Evolutionary conservation across 441 rosid genomes (phyloP), one percentile per base, ranked within the genome.

Genomic region (Sinapis alba): DNA sequence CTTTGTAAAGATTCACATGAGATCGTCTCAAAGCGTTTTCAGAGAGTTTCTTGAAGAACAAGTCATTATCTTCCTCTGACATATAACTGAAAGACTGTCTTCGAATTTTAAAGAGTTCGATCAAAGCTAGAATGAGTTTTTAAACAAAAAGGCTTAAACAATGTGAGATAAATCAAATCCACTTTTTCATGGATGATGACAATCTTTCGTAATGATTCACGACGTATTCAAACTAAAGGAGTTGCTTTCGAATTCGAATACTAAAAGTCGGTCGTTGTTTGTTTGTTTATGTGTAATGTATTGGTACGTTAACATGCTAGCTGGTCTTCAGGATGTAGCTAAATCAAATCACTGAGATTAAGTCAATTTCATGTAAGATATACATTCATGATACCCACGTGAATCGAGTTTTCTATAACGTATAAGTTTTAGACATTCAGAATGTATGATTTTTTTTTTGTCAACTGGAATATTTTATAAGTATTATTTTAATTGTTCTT

Each of bases 81-180:
- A 26, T 38, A 36, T 13, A 65, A 51, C 81, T 58, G 62, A 85
- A 88, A 5, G 86, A 85, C 23, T 73, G 81, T 82, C 61, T 84
- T 86, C 7, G 23, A n/a, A n/a, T 4, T 43, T 21, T 74, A 1
- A 74, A 74, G 18, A 74, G 66, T 32, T 74, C 53, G 7, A 58
- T 20, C 1, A 74, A 50, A 53, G 13, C 2, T 47, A 6, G 7
- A 16, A 15, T n/a, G 8, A 13, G 7, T 1, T 2, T 43, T 43
- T 43, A 13, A 15, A 45, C 8, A 15, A 43, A 15, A 45, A 15
- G 7, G 6, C 8, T 45, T n/a, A 45, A 1, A 43, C 7, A 5
- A 43, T 13, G 6, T 43, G 1, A 43, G 15, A 43, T 5, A 45
- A 15, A 23, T 15, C 20, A 45, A 45, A 45, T 45, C 6, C 53